Evolutionary conservation across 129 eudicot genomes (phyloP).

Genomic region (Flaveria robusta): DNA sequence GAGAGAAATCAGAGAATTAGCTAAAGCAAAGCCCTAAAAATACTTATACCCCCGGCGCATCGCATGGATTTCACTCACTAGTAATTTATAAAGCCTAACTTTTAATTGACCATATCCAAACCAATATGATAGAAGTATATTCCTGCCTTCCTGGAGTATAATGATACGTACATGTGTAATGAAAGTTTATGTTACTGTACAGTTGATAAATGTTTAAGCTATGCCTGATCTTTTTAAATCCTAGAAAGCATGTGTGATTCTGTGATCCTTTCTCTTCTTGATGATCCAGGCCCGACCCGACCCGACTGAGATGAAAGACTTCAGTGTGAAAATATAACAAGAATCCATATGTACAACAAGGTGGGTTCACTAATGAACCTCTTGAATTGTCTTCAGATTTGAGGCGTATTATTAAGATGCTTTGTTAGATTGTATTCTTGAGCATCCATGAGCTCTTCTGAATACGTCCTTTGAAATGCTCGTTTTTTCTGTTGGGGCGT

Average conservation of each 20-base stretch:
- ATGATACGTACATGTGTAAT: constrained; percentile 3
- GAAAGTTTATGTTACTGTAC: neutral
- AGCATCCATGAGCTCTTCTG: constrained; percentile 71
- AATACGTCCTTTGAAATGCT: constrained; percentile 60
- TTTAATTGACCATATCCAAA: neutral
- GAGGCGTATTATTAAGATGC: constrained; percentile 41
- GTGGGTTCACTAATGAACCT: neutral
- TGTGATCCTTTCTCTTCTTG: neutral
- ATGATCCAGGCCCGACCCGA: neutral
- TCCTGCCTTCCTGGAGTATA: neutral
- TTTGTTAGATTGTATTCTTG: constrained; percentile 73
- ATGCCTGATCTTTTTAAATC: neutral
- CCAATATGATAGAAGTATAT: neutral
- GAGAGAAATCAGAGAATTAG: too few relatives aligned
- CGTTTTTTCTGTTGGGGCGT: constrained; percentile 44
- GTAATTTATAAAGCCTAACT: neutral
- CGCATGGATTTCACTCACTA: too few relatives aligned
- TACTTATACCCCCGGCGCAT: too few relatives aligned
- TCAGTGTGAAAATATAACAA: neutral
- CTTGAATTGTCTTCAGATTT: constrained; percentile 5
- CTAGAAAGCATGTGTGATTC: neutral
- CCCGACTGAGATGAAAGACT: neutral
- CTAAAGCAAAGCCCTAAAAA: too few relatives aligned
- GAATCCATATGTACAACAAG: constrained; percentile 20
- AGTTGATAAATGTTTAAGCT: neutral